Percentiles rank a stretch among this genome's conserved stretches.
Conservation (phyloP, 176 grass and related monocot species). For the Rhynchospora tenuis region DNA sequence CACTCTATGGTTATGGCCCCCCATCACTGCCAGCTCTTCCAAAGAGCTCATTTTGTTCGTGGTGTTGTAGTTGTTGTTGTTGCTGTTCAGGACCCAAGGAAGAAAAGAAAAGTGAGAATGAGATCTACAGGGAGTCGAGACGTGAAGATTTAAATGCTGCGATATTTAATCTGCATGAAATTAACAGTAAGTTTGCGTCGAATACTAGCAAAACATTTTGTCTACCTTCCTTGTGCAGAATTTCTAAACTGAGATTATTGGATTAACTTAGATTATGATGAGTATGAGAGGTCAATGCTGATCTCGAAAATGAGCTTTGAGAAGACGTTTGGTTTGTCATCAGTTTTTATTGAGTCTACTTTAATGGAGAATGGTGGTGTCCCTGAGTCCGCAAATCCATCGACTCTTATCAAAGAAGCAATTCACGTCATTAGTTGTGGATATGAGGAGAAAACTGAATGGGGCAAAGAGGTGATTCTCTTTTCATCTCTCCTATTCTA, state of each 20-base stretch:
- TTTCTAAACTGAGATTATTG: not conserved
- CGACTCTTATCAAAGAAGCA: slow-evolving; percentile 89
- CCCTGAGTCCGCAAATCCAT: slow-evolving; percentile 64
- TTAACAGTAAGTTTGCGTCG: slow-evolving; percentile 61
- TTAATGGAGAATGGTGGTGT: slow-evolving; percentile 92
- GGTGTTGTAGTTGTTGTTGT: slow-evolving; percentile 72
- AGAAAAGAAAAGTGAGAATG: slow-evolving; percentile 64
- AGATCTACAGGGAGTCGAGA: slow-evolving; percentile 68
- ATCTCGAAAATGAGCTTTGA: slow-evolving; percentile 98
- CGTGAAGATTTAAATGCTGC: slow-evolving; percentile 84
- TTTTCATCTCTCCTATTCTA: not conserved
- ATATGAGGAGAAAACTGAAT: slow-evolving; percentile 99
- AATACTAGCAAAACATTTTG: slow-evolving; percentile 1
- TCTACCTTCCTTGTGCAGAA: not conserved
- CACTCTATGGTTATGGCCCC: slow-evolving; percentile 93
- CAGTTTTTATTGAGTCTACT: slow-evolving; percentile 93
- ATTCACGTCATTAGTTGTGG: slow-evolving; percentile 97
- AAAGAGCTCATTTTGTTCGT: slow-evolving; percentile 81
- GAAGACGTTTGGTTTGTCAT: slow-evolving; percentile 80
- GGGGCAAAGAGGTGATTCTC: slow-evolving; percentile 81
- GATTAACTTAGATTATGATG: slow-evolving; percentile 68
- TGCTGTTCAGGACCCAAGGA: slow-evolving; percentile 47
- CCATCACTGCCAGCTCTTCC: slow-evolving; percentile 84
- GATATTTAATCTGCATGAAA: slow-evolving; percentile 94
- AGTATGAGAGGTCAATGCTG: slow-evolving; percentile 78